phyloP scores from a whole-genome alignment of 345 rosid species.

The Linum usitatissimum region DNA sequence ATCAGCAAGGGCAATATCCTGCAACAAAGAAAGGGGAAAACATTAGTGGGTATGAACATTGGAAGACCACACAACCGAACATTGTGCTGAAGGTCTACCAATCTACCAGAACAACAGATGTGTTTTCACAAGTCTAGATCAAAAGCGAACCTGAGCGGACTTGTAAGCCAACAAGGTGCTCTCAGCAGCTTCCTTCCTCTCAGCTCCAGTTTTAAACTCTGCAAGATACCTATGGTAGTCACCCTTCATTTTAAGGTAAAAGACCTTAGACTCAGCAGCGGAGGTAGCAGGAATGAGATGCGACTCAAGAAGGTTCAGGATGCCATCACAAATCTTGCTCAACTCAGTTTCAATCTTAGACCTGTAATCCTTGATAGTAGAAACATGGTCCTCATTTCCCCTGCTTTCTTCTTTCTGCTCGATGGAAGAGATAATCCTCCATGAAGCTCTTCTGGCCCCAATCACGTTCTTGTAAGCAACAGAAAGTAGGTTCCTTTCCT shows the following conservation, averaged over 20 bases:
- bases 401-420: slow-evolving; percentile 97
- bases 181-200: slow-evolving; percentile 98
- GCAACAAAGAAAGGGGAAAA: slow-evolving; percentile 11
- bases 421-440: slow-evolving; percentile 98
- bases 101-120: background rate
- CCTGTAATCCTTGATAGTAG: slow-evolving; percentile 75
- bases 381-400: slow-evolving; percentile 78
- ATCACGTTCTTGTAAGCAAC: slow-evolving; percentile 97
- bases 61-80: background rate
- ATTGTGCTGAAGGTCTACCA: background rate
- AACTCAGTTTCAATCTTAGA: slow-evolving; percentile 79
- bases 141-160: slow-evolving; percentile 70
- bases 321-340: slow-evolving; percentile 83
- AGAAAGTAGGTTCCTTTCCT: slow-evolving; percentile 90
- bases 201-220: slow-evolving; percentile 84
- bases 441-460: slow-evolving; percentile 98
- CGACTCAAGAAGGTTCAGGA: slow-evolving; percentile 72
- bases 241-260: slow-evolving; percentile 96
- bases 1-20: slow-evolving; percentile 91
- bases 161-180: slow-evolving; percentile 88
- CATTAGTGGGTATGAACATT: slow-evolving; percentile 1
- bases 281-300: slow-evolving; percentile 83
- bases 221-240: slow-evolving; percentile 93
- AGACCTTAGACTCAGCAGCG: slow-evolving; percentile 84
- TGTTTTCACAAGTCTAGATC: background rate